Evolutionary conservation across 176 grass and related monocot genomes (phyloP).

Genomic region (Lolium perenne): DNA sequence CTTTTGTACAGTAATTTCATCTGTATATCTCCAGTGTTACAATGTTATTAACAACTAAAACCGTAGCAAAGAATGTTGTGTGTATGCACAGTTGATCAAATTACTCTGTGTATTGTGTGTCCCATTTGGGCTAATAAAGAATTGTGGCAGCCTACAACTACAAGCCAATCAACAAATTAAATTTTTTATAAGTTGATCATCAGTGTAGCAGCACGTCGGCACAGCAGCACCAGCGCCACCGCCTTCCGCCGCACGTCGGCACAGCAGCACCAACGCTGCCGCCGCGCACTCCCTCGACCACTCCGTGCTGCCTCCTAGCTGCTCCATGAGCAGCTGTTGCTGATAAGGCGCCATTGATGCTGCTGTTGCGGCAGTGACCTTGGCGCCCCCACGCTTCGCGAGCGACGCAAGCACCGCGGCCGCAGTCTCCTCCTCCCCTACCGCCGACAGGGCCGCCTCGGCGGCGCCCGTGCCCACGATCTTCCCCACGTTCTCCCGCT

Average conservation of each 20-base stretch:
- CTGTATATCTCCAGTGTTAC: not conserved
- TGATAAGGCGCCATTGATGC: no score
- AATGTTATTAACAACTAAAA: not conserved
- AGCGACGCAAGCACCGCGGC: slow-evolving; percentile 65
- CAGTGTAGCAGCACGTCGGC: slow-evolving; percentile 21
- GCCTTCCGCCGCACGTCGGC: slow-evolving; percentile 59
- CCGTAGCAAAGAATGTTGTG: not conserved
- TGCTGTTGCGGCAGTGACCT: no score
- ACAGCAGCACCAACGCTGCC: slow-evolving; percentile 73
- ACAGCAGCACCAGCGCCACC: slow-evolving; percentile 61
- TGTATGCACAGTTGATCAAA: slow-evolving; percentile 54
- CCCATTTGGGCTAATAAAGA: slow-evolving; percentile 3
- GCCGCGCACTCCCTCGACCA: slow-evolving; percentile 79
- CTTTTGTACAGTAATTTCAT: not conserved
- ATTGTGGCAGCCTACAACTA: slow-evolving; percentile 14
- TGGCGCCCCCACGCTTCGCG: slow-evolving; percentile 74
- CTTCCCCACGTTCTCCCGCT: slow-evolving; percentile 72
- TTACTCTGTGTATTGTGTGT: not conserved
- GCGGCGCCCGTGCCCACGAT: slow-evolving; percentile 65
- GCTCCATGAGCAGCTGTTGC: no score
- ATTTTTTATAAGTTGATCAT: slow-evolving; percentile 52
- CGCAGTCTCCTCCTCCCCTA: slow-evolving; percentile 56
- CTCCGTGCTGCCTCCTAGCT: slow-evolving; percentile 69
- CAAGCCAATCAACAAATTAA: slow-evolving; percentile 5
- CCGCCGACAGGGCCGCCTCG: slow-evolving; percentile 45